Evolutionary conservation across 176 grass and related monocot species (phyloP).

Genomic region (Rhipidocladum racemiflorum): DNA sequence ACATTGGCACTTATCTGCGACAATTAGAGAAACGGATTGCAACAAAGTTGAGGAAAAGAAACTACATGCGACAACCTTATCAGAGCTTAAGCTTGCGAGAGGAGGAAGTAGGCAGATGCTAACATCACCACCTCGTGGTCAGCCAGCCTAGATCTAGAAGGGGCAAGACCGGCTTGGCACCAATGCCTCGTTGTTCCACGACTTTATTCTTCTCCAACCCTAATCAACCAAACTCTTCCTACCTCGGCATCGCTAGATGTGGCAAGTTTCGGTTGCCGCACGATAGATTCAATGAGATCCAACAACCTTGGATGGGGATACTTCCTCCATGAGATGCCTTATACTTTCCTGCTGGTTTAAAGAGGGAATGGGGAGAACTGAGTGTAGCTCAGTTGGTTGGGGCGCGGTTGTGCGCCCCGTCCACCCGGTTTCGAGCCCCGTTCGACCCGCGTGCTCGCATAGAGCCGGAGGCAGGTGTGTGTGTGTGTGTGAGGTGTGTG

Average conservation of each 20-base stretch:
- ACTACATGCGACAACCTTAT: too few relatives aligned
- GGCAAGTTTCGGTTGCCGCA: accelerated
- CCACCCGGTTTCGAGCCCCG: too few relatives aligned
- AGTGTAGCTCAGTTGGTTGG: too few relatives aligned
- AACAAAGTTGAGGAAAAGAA: background rate
- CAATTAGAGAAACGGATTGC: background rate
- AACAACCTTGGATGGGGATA: background rate
- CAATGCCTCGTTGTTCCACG: accelerated
- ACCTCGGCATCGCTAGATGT: background rate
- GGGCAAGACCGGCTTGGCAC: too few relatives aligned
- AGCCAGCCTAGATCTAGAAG: background rate
- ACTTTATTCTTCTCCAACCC: background rate
- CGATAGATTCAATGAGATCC: background rate
- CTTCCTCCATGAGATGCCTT: background rate
- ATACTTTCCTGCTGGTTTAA: background rate
- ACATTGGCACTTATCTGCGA: too few relatives aligned
- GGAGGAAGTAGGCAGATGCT: too few relatives aligned
- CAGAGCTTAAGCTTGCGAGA: too few relatives aligned
- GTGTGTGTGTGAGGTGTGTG: too few relatives aligned
- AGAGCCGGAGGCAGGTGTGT: too few relatives aligned
- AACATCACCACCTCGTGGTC: background rate
- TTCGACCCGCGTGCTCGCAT: too few relatives aligned
- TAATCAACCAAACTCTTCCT: background rate
- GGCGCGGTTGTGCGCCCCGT: too few relatives aligned
- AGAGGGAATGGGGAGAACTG: too few relatives aligned